Conservation (phyloP, 202 grass and related monocot genomes). For the Saccharum hybrid region DNA sequence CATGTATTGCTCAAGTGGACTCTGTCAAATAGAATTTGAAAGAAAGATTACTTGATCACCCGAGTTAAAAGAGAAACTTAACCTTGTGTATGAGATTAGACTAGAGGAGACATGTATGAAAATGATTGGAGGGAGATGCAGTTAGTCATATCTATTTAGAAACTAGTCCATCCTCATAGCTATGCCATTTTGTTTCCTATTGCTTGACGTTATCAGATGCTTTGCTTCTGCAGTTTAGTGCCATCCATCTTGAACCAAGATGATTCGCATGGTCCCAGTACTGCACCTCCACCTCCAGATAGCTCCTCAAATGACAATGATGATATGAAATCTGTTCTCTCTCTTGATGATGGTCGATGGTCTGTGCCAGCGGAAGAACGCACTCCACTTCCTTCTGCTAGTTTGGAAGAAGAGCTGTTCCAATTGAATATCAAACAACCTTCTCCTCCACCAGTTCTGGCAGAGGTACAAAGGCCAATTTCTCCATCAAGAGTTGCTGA, state of each 20-base stretch:
- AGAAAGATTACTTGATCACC: not conserved
- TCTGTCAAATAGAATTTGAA: not conserved
- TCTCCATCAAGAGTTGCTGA: slow-evolving; percentile 87
- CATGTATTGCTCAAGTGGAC: slow-evolving; percentile 13
- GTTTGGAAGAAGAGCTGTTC: slow-evolving; percentile 66
- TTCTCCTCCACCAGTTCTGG: slow-evolving; percentile 85
- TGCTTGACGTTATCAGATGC: slow-evolving; percentile 11
- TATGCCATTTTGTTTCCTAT: slow-evolving; percentile 18
- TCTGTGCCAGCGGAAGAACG: slow-evolving; percentile 60
- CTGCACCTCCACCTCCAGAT: slow-evolving; percentile 40
- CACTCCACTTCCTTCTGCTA: slow-evolving; percentile 42
- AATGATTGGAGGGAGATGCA: not conserved
- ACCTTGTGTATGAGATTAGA: not conserved
- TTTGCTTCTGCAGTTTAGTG: slow-evolving; percentile 60
- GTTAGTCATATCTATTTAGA: not conserved
- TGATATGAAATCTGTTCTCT: slow-evolving; percentile 87
- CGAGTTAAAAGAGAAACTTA: slow-evolving; percentile 4
- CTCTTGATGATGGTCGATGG: slow-evolving; percentile 98
- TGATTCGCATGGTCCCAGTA: slow-evolving; percentile 49
- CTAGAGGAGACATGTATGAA: too few species aligned
- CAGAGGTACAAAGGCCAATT: slow-evolving; percentile 74
- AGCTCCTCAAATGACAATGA: slow-evolving; percentile 61
- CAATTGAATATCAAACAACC: slow-evolving; percentile 84
- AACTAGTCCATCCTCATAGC: slow-evolving; percentile 11
- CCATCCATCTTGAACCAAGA: slow-evolving; percentile 65